These are phyloP conservation scores for Microthyrium microscopicum DNA, from an alignment of 2,329 filamentous ascomycete genomes.

Conservation along the genomic window DNA sequence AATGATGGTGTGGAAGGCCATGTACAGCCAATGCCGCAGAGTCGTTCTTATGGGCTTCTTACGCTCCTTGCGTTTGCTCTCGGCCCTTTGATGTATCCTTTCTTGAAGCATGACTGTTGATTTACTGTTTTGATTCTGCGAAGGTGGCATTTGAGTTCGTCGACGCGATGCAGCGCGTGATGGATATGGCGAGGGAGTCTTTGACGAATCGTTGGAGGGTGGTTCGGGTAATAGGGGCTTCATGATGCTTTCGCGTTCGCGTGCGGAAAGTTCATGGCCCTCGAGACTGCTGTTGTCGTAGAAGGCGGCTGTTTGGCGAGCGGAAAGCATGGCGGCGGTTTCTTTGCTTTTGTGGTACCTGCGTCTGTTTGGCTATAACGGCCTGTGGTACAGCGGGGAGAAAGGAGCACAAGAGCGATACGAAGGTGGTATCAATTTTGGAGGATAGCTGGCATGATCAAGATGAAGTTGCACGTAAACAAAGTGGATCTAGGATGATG, in stretches of 20 bases:
- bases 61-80: background rate
- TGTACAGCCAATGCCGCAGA: constrained; percentile 44
- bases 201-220: background rate
- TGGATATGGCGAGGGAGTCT: background rate
- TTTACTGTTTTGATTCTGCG: background rate
- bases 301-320: constrained; percentile 16
- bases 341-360: no score
- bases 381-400: no score
- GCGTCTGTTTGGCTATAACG: no score
- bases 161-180: background rate
- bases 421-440: no score
- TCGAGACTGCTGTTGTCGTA: constrained; percentile 11
- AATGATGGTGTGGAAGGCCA: constrained; percentile 50
- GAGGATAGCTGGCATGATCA: no score
- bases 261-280: constrained; percentile 4
- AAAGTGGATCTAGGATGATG: no score
- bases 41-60: constrained; percentile 36
- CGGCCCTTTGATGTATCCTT: background rate
- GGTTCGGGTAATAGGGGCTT: constrained; percentile 2
- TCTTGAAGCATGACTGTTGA: background rate
- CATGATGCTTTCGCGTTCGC: constrained; percentile 8
- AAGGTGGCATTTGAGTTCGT: background rate
- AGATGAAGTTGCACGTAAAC: no score
- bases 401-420: no score
- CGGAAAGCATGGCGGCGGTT: no score